Base-by-base conservation (phyloP, 176 grass and related monocot species). In the Triticum turgidum region DNA sequence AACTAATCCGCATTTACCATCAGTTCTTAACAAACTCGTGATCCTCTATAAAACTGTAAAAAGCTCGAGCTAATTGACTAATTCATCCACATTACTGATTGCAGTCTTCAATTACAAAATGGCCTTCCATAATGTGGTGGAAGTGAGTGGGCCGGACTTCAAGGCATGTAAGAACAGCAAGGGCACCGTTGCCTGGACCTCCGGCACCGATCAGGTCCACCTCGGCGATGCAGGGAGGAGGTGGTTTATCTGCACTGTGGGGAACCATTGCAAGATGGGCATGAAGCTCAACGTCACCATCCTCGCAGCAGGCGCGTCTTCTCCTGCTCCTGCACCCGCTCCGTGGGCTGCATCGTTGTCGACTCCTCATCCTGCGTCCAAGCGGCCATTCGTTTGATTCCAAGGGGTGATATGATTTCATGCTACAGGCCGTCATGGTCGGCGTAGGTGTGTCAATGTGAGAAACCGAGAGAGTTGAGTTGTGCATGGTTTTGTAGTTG, bases 201-300 rank as follows among this genome's bases (percentile, higher is more conserved):
- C 83, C 13, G 73, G 83, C 45, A 11, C 34, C 4, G 83, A 78
- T 11, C 12, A 4, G 6, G 1, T 79, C 64, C 7, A 20, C 45
- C 84, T 86, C 22, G 75, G 30, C 47, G 58, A 44, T 65, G 62
- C 33, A 1, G 84, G 84, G 14, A 49, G 47, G 64, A 78, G 63
- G 47, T 86, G 83, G 73, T 85, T 78, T 73, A 5, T 85, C 62
- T 85, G 73, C 83, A 64, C 29, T 21, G 44, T 78, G 15, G 63
- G 45, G 6, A 47, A 17, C 58, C 88, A 93, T 37, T 93, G 86
- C 73, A 0, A 14, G 5, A 51, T 32, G 9, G 75, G 75, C 6
- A 86, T 89, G 88, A 90, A 87, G 84, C 69, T 92, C 67, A 83
- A 54, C 58, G 34, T 92, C 81, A 29, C 20, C 51, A 77, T 92